A percentile compares a stretch with the other conserved stretches of the same genome.
Conservation (phyloP, 2,329 filamentous ascomycete species). For the Uncinocarpus reesii region DNA sequence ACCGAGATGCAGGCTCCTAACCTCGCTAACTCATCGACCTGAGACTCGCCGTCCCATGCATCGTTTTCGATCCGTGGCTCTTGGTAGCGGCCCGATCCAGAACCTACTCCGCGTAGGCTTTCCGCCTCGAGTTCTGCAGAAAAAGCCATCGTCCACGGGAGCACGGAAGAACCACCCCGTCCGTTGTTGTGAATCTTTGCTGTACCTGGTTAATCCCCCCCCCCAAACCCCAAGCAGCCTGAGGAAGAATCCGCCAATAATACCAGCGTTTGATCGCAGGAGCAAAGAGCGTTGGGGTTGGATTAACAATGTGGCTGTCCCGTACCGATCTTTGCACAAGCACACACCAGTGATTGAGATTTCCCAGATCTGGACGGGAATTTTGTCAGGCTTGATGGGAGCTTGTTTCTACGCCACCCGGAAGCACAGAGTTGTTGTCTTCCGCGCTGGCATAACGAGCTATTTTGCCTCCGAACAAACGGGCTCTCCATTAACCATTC, state of each 20-base stretch:
- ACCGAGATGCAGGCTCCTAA: slow-evolving; percentile 1
- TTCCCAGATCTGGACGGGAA: too few species aligned
- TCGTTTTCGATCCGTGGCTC: slow-evolving; percentile 8
- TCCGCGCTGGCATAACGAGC: too few species aligned
- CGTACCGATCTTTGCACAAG: background rate
- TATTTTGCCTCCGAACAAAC: too few species aligned
- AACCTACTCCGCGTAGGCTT: slow-evolving; percentile 1
- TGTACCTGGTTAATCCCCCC: slow-evolving; percentile 2
- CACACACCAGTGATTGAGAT: too few species aligned
- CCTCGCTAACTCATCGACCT: background rate
- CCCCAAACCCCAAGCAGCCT: background rate
- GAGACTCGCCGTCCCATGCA: background rate
- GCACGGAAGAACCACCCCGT: background rate
- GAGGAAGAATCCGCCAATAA: background rate
- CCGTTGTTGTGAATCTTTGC: slow-evolving; percentile 8
- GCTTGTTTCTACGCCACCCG: too few species aligned
- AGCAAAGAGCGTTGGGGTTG: slow-evolving; percentile 1
- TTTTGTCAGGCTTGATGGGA: too few species aligned
- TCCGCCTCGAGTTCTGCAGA: background rate
- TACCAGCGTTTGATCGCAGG: background rate
- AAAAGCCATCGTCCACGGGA: background rate
- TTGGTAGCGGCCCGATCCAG: slow-evolving; percentile 10
- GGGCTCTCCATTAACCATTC: too few species aligned
- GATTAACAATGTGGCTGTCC: slow-evolving; percentile 4
- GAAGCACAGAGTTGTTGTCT: too few species aligned